Conservation (phyloP, 805 yeast genomes). For the Metschnikowia proteae region DNA sequence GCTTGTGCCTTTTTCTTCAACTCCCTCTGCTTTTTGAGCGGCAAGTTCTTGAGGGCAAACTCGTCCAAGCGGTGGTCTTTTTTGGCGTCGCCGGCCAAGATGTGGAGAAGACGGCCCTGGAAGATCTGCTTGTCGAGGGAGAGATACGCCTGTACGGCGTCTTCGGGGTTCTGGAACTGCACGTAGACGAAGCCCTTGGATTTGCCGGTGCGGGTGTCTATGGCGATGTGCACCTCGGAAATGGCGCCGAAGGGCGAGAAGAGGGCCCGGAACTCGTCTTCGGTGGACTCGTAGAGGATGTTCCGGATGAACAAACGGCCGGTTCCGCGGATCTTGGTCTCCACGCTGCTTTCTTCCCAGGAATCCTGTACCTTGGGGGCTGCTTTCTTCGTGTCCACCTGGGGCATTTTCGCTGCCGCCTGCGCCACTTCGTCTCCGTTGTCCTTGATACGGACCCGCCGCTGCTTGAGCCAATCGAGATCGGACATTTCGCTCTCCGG, state of each 20-base stretch:
- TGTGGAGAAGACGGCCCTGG: conserved; percentile 91
- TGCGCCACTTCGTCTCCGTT: conserved; percentile 18
- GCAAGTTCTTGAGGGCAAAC: conserved; percentile 84
- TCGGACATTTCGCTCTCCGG: conserved; percentile 53
- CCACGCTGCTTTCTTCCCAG: conserved; percentile 14
- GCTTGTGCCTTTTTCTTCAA: conserved; percentile 82
- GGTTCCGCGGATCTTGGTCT: conserved; percentile 55
- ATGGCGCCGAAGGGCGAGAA: conserved; percentile 67
- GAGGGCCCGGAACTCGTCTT: conserved; percentile 66
- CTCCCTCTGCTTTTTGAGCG: conserved; percentile 86
- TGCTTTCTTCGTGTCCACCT: conserved; percentile 2
- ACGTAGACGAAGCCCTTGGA: conserved; percentile 93
- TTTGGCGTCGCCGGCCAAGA: conserved; percentile 79
- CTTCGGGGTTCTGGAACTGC: conserved; percentile 59
- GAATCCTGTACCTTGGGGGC: conserved; percentile 1
- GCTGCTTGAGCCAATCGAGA: conserved; percentile 79
- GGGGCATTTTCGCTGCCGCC: conserved; percentile 8
- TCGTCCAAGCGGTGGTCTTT: conserved; percentile 84
- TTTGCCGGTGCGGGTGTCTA: conserved; percentile 84
- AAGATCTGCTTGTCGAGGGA: conserved; percentile 81
- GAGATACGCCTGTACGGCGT: conserved; percentile 73
- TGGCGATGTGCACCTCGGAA: conserved; percentile 88
- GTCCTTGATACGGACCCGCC: conserved; percentile 63
- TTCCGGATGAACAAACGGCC: conserved; percentile 88
- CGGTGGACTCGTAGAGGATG: conserved; percentile 73